Base-by-base conservation (phyloP, 345 rosid species). In the Eucalyptus leucophloia region DNA sequence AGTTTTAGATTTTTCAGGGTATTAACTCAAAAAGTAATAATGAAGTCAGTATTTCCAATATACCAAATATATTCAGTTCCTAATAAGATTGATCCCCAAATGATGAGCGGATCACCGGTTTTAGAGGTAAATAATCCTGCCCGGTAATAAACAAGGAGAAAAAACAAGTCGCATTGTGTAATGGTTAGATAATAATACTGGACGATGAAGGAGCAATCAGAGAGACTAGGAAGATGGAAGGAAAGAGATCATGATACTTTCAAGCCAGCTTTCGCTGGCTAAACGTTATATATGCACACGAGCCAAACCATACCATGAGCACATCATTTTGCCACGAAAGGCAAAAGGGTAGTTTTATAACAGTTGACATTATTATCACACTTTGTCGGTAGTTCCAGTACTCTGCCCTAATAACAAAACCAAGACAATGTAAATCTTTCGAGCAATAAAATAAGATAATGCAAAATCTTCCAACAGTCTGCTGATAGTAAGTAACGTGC, bases 1-100 rank as follows among this genome's bases (percentile, higher is more conserved):
- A 1, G 4, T 51, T 17, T 51, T 7, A 0, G 19, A 21, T 1
- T 17, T 51, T 51, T 3, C 9, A 51, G 3, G 1, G 21, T 51
- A 7, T 51, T 51, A 51, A 51, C 9, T 2, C 14, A 60, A 60
- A n/a, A 65, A 37, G 83, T 37, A 40, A 37, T 6, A 19, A 10
- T 10, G 15, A 37, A 72, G 45, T 10, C 5, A 24, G 26, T 2
- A 72, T 37, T 21, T 37, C 83, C 15, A 23, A 21, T 37, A 11
- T 21, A 19, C 45, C 45, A 37, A 72, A 5, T 21, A 10, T 69
- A 72, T 72, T 72, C 45, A 5, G 44, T 34, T 72, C 83, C 26
- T 72, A 21, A 19, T 72, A 37, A 72, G 45, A 72, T 72, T 13
- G 13, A 72, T 72, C 45, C 45, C 83, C 5, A 34, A 72, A 19